A percentile compares a stretch with the other conserved stretches of the same genome.
Evolutionary conservation across 495 filamentous ascomycete species (phyloP).

Genomic region (Apiosordaria backusii): DNA sequence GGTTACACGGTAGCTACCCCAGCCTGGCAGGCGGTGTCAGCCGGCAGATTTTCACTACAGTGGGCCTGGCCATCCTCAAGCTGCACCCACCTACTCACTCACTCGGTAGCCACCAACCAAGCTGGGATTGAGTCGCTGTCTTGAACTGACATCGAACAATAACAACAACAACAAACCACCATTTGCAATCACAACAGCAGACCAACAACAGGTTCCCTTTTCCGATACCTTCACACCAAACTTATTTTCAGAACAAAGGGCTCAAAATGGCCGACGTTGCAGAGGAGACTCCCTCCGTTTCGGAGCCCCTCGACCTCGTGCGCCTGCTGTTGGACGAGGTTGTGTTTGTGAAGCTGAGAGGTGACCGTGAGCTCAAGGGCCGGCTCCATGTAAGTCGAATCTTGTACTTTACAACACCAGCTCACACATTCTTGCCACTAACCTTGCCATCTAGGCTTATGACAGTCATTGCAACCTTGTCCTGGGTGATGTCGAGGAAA

Average conservation of each 20-base stretch:
- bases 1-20: too few species aligned
- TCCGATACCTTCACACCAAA: too few species aligned
- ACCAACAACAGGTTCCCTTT: too few species aligned
- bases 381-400: slow-evolving; percentile 72
- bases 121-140: not conserved
- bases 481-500: slow-evolving; percentile 94
- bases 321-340: slow-evolving; percentile 90
- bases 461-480: slow-evolving; percentile 99
- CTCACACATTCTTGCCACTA: slow-evolving; percentile 12
- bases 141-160: not conserved
- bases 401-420: not conserved
- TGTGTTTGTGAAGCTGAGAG: slow-evolving; percentile 94
- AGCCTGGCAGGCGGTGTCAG: not conserved
- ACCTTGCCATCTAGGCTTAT: slow-evolving; percentile 66
- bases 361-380: slow-evolving; percentile 93
- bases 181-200: not conserved
- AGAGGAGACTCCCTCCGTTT: slow-evolving; percentile 62
- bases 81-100: not conserved
- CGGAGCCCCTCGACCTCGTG: slow-evolving; percentile 92
- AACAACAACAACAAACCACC: not conserved
- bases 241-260: not conserved
- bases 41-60: not conserved
- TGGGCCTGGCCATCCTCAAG: not conserved
- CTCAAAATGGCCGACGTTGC: slow-evolving; percentile 66
- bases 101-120: not conserved